Percentiles rank a stretch among this genome's conserved stretches.
phyloP scores from a whole-genome alignment of 1,139 yeast species.

The Hyphopichia buzzinii region DNA sequence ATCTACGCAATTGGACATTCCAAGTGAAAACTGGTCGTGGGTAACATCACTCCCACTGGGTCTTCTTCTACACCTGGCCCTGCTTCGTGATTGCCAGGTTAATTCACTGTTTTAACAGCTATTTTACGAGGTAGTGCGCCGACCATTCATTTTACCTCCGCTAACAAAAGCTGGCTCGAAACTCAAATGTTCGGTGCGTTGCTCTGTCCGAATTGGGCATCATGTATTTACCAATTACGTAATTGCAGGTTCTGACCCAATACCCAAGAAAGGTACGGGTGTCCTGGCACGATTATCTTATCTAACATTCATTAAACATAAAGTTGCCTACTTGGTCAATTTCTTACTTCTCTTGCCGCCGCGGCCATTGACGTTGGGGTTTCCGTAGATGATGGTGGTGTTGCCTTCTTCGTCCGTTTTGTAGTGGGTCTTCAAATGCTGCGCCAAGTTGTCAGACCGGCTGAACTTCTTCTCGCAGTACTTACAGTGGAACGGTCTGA shows the following conservation, averaged over 20 bases:
- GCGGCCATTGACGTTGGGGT: conserved; percentile 29
- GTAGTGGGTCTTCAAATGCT: conserved; percentile 49
- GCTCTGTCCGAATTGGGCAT: background rate
- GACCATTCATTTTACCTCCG: too few relatives aligned
- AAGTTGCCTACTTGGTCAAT: background rate
- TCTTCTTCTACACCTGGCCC: too few relatives aligned
- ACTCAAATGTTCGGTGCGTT: background rate
- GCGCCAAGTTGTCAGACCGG: conserved; percentile 48
- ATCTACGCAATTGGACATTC: too few relatives aligned
- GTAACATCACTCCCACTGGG: too few relatives aligned
- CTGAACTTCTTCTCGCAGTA: conserved; percentile 50
- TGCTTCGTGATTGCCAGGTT: too few relatives aligned
- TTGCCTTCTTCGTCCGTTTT: conserved; percentile 36
- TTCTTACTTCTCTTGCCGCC: conserved; percentile 19
- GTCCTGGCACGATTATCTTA: too few relatives aligned
- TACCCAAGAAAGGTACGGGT: too few relatives aligned
- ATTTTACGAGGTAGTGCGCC: too few relatives aligned
- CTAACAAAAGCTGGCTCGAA: too few relatives aligned
- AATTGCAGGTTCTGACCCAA: too few relatives aligned
- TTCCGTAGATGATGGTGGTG: conserved; percentile 38
- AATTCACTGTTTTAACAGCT: too few relatives aligned
- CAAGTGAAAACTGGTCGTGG: too few relatives aligned
- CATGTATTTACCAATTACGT: background rate
- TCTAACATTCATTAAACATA: background rate
- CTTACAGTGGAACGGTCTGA: conserved; percentile 49